phyloP scores from a whole-genome alignment of 805 yeast genomes.

The Yamadazyma philogaea region DNA sequence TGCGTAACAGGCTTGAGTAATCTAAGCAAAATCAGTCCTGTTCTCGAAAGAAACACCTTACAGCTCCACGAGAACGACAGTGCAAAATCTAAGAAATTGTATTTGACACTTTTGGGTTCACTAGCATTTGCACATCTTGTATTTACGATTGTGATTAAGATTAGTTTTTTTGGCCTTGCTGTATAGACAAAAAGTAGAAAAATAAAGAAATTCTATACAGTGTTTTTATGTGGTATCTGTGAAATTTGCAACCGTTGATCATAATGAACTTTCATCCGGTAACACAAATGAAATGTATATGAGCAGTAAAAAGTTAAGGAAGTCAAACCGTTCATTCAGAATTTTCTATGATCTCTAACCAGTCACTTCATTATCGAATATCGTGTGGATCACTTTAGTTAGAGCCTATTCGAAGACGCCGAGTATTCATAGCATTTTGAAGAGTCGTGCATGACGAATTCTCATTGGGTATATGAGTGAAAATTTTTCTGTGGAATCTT shows the following conservation, averaged over 20 bases:
- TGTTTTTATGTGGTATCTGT: too few relatives aligned
- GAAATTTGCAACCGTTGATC: background rate
- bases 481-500: conserved; percentile 4
- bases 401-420: too few relatives aligned
- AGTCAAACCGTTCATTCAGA: too few relatives aligned
- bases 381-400: too few relatives aligned
- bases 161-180: conserved; percentile 54
- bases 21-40: conserved; percentile 43
- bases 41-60: conserved; percentile 33
- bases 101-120: conserved; percentile 32
- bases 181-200: too few relatives aligned
- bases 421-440: too few relatives aligned
- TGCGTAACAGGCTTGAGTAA: conserved; percentile 58
- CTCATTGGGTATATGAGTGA: conserved; percentile 1
- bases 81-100: conserved; percentile 34
- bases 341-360: too few relatives aligned
- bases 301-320: background rate
- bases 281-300: background rate
- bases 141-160: conserved; percentile 62
- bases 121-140: conserved; percentile 51
- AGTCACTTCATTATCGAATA: too few relatives aligned
- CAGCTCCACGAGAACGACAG: conserved; percentile 24
- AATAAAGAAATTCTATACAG: background rate
- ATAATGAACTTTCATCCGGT: too few relatives aligned
- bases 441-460: background rate